Evolutionary conservation across 2,329 filamentous ascomycete species (phyloP).

Genomic region (Alternaria sp.): DNA sequence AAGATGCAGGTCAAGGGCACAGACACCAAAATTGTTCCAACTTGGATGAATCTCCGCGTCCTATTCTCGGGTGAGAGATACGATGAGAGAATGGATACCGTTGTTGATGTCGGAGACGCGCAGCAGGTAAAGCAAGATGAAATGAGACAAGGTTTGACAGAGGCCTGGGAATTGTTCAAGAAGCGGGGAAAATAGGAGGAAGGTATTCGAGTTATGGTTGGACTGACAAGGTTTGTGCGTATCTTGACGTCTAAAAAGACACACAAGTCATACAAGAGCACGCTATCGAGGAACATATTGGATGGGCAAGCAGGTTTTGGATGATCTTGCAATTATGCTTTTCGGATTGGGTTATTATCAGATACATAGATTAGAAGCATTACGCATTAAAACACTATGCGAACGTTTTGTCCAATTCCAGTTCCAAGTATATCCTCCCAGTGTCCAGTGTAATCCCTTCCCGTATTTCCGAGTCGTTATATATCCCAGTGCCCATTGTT

Average conservation of each 20-base stretch:
- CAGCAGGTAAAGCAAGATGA: conserved; percentile 18
- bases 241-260: neutral
- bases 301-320: neutral
- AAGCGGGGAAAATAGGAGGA: conserved; percentile 8
- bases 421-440: neutral
- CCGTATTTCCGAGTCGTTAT: neutral
- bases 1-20: neutral
- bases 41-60: conserved; percentile 35
- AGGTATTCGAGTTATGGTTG: neutral
- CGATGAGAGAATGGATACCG: neutral
- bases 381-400: conserved; percentile 1
- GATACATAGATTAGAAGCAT: neutral
- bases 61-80: conserved; percentile 38
- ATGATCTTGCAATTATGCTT: neutral
- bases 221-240: neutral
- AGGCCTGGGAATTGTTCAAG: conserved; percentile 30
- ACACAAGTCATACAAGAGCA: neutral
- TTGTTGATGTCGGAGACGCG: neutral
- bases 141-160: conserved; percentile 16
- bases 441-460: neutral
- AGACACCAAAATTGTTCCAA: conserved; percentile 25
- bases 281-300: neutral
- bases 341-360: neutral
- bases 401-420: neutral
- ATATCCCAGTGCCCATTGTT: neutral